Evolutionary conservation across 805 yeast genomes (phyloP), one percentile per base, ranked within the genome.

Genomic region (Wickerhamiella brachini): DNA sequence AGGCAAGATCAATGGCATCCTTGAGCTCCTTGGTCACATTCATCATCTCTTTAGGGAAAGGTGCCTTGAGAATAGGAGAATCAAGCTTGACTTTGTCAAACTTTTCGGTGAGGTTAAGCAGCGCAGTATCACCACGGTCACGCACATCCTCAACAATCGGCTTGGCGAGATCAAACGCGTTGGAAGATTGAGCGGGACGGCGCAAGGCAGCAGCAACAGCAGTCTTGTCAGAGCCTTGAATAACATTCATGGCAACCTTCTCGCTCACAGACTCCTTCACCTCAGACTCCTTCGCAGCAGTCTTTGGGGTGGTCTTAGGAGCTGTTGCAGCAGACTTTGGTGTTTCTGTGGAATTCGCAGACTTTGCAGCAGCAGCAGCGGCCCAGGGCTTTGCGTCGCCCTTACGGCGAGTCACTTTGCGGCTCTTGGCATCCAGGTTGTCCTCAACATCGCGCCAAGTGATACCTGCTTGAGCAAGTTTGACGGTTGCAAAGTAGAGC

Each of bases 151-250:
- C 80, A 45, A 93, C 80, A 54, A 93, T 93, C 42, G 98, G 98
- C 41, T 81, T 77, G 24, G 94, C 97, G 50, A 93, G 74, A 57
- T 83, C 81, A 95, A 89, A 87, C 56, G 93, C 94, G 61, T 87
- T 93, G 20, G 89, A 75, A 21, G 96, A 85, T 69, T 93, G 97
- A 48, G 86, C 93, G n/a, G 99, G 99, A 70, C 99, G 83, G 26
- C 80, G 75, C 53, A 93, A 73, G 9, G 93, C 88, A 24, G 71
- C 68, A 21, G 68, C 70, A 21, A 93, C 76, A 42, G 73, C 77
- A 7, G 62, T 62, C 12, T 67, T 64, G 1, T 55, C 50, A 23
- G 67, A 63, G 31, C 62, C 72, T 52, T 64, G 59, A 26, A 67
- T 66, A 45, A 61, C 57, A 57, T 56, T 50, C 62, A 61, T 61